A percentile compares a stretch with the other conserved stretches of the same genome.
Evolutionary conservation across 2,329 filamentous ascomycete genomes (phyloP).

Genomic region (Gaeumannomyces tritici): DNA sequence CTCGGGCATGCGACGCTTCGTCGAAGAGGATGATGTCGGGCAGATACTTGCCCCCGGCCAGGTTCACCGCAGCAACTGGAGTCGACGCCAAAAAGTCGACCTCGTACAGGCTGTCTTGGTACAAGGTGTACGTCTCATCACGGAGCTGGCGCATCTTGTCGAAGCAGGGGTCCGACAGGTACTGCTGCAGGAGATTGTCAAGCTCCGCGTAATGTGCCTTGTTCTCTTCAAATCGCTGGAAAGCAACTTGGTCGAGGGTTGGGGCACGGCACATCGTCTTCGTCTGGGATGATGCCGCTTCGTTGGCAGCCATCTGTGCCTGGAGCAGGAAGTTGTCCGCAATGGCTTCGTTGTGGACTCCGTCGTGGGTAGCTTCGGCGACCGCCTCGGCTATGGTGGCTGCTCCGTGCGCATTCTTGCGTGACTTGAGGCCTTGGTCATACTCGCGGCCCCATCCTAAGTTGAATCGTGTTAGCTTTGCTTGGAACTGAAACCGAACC

Average conservation of each 20-base stretch:
- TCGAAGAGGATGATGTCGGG: slow-evolving; percentile 83
- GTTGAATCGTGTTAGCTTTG: too few relatives aligned
- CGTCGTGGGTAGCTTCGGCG: not conserved
- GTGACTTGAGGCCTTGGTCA: slow-evolving; percentile 12
- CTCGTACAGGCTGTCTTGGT: slow-evolving; percentile 24
- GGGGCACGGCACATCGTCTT: slow-evolving; percentile 15
- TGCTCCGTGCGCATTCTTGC: not conserved
- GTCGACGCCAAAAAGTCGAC: slow-evolving; percentile 37
- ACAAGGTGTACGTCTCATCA: slow-evolving; percentile 20
- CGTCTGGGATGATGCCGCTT: not conserved
- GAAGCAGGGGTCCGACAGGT: slow-evolving; percentile 11
- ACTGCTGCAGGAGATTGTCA: slow-evolving; percentile 23
- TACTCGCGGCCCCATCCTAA: slow-evolving; percentile 26
- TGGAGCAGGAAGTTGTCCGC: not conserved
- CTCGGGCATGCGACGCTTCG: slow-evolving; percentile 43
- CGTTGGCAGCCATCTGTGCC: not conserved
- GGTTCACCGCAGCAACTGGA: slow-evolving; percentile 29
- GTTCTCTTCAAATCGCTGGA: slow-evolving; percentile 26
- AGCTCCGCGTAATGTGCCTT: slow-evolving; percentile 23
- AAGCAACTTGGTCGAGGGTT: slow-evolving; percentile 32
- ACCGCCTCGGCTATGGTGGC: not conserved
- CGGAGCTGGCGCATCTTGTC: slow-evolving; percentile 15
- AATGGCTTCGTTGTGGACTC: not conserved
- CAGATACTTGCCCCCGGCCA: slow-evolving; percentile 47
- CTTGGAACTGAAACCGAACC: too few relatives aligned